phyloP scores from a whole-genome alignment of 768 basidiomycete genomes.

The Leccinum subgranulosum region DNA sequence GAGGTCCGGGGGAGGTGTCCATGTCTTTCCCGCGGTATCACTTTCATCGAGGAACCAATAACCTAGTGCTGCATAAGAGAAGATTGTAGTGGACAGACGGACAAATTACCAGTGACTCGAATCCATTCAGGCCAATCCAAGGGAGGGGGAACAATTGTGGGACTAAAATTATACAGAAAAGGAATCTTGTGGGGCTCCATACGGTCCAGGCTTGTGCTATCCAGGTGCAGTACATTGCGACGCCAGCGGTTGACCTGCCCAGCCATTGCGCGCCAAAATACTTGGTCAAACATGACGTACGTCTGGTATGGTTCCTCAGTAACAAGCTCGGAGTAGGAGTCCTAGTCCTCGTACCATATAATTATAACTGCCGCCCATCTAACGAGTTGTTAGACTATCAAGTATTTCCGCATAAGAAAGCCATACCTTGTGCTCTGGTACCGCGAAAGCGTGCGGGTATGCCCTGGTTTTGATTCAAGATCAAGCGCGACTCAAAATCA shows the following conservation, averaged over 20 bases:
- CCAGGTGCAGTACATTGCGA: slow-evolving; percentile 68
- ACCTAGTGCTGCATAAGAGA: slow-evolving; percentile 43
- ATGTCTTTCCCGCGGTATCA: slow-evolving; percentile 84
- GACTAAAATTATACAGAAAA: slow-evolving; percentile 97
- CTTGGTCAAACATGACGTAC: slow-evolving; percentile 96
- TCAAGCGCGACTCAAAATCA: background rate
- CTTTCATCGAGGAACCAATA: slow-evolving; percentile 98
- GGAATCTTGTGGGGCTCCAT: slow-evolving; percentile 98
- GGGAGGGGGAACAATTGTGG: slow-evolving; percentile 85
- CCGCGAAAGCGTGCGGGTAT: slow-evolving; percentile 97
- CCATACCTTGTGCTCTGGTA: slow-evolving; percentile 86
- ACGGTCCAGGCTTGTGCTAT: slow-evolving; percentile 84
- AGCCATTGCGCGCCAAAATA: slow-evolving; percentile 94
- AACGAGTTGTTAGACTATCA: slow-evolving; percentile 16
- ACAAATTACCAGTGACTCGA: slow-evolving; percentile 69
- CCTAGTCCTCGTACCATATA: slow-evolving; percentile 76
- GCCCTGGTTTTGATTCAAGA: slow-evolving; percentile 46
- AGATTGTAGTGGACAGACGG: slow-evolving; percentile 4
- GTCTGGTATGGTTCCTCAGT: slow-evolving; percentile 45
- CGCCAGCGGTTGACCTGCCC: slow-evolving; percentile 97
- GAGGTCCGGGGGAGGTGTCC: slow-evolving; percentile 81
- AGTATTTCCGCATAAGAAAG: slow-evolving; percentile 1
- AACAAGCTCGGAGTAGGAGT: background rate
- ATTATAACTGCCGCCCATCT: slow-evolving; percentile 98
- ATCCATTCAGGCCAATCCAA: slow-evolving; percentile 99